These are phyloP conservation scores for Elasticomyces elasticus DNA, from an alignment of 495 filamentous ascomycete species.

Conservation along the genomic window DNA sequence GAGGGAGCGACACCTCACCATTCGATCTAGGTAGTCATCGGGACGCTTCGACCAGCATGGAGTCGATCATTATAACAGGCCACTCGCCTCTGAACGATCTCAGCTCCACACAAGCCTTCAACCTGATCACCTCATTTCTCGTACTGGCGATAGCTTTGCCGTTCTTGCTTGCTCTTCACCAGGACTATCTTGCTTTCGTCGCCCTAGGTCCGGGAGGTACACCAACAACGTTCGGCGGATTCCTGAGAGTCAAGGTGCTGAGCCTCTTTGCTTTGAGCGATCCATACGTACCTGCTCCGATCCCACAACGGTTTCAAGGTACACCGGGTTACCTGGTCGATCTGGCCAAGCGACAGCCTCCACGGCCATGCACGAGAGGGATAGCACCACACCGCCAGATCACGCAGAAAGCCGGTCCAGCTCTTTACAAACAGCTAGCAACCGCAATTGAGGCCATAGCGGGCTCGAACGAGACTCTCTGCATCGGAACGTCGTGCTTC, in stretches of 20 bases:
- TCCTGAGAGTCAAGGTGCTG: constrained; percentile 56
- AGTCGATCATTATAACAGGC: neutral
- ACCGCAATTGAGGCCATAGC: constrained; percentile 43
- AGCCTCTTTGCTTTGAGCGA: constrained; percentile 42
- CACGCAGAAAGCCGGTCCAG: constrained; percentile 47
- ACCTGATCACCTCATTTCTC: constrained; percentile 1
- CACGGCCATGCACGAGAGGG: constrained; percentile 55
- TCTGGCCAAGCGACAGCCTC: constrained; percentile 50
- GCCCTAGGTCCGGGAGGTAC: constrained; percentile 73
- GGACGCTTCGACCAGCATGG: neutral
- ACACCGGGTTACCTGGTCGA: constrained; percentile 34
- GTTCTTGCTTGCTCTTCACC: constrained; percentile 45
- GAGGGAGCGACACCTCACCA: neutral
- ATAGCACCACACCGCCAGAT: constrained; percentile 74
- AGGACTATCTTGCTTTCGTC: constrained; percentile 69
- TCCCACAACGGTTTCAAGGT: constrained; percentile 26
- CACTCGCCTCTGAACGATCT: neutral
- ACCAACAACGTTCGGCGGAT: constrained; percentile 61
- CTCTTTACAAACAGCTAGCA: constrained; percentile 44
- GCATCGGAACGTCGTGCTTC: constrained; percentile 58
- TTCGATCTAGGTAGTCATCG: neutral
- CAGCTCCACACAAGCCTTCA: neutral
- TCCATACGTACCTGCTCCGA: constrained; percentile 33
- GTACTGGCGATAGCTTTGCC: constrained; percentile 36
- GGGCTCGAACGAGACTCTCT: constrained; percentile 38